phyloP scores from a whole-genome alignment of 306 rosid genomes.

The Cucurbita maxima region DNA sequence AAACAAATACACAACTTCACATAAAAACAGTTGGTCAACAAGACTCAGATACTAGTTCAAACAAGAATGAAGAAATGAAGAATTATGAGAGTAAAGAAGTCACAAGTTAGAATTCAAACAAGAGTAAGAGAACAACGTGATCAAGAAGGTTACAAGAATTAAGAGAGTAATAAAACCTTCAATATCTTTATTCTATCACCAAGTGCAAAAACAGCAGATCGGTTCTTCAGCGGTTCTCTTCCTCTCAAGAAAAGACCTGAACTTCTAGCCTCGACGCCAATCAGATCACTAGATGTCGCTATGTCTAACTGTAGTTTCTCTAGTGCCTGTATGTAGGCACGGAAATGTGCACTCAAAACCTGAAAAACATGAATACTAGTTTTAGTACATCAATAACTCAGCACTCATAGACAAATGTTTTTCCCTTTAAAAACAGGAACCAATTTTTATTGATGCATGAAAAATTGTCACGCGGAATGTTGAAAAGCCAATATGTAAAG shows the following conservation, averaged over 20 bases:
- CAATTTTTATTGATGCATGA: not conserved
- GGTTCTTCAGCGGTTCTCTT: constrained; percentile 87
- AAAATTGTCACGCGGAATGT: not conserved
- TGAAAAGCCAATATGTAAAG: not conserved
- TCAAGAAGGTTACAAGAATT: not conserved
- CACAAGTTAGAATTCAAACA: not conserved
- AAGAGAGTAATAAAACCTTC: constrained; percentile 32
- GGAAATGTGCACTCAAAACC: constrained; percentile 98
- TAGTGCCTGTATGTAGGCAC: constrained; percentile 84
- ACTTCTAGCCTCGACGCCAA: constrained; percentile 88
- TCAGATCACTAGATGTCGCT: constrained; percentile 85
- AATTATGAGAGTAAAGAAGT: not conserved
- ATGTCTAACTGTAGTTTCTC: constrained; percentile 94
- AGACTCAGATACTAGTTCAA: not conserved
- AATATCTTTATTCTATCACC: constrained; percentile 82
- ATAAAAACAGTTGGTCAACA: not conserved
- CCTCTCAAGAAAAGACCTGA: constrained; percentile 63
- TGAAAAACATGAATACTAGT: constrained; percentile 24
- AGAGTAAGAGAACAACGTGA: not conserved
- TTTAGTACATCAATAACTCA: constrained; percentile 3
- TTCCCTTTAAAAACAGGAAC: not conserved
- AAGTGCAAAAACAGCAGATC: constrained; percentile 90
- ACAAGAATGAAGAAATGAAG: not conserved
- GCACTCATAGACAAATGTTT: not conserved
- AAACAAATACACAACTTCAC: not conserved